Conservation (phyloP, 768 basidiomycete genomes). For the Pulveroboletus ravenelii region DNA sequence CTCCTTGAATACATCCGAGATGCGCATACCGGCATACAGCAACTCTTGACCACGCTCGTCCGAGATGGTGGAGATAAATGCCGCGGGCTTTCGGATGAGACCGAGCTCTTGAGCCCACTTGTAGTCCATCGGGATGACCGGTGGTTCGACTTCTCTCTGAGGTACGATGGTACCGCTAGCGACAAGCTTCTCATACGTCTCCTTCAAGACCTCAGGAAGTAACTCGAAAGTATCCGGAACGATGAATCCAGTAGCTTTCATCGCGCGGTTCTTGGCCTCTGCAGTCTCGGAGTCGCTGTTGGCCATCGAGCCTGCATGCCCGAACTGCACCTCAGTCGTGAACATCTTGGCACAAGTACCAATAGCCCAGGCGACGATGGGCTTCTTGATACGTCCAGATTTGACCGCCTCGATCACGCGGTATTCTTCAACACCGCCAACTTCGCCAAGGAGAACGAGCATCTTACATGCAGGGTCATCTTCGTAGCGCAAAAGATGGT, state of each 20-base stretch:
- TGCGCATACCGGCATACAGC: slow-evolving; percentile 97
- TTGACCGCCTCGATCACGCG: slow-evolving; percentile 98
- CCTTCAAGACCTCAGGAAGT: slow-evolving; percentile 77
- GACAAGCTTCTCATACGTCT: slow-evolving; percentile 83
- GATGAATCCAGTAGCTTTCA: slow-evolving; percentile 92
- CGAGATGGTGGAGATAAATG: slow-evolving; percentile 98
- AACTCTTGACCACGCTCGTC: slow-evolving; percentile 99
- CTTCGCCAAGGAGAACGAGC: slow-evolving; percentile 97
- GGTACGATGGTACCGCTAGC: slow-evolving; percentile 59
- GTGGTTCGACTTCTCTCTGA: slow-evolving; percentile 79
- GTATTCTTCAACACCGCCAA: slow-evolving; percentile 98
- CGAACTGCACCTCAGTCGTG: slow-evolving; percentile 98
- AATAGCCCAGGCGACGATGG: slow-evolving; percentile 99
- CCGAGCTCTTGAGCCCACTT: slow-evolving; percentile 99
- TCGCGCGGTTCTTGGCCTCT: slow-evolving; percentile 94
- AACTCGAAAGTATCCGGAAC: slow-evolving; percentile 98
- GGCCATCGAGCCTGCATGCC: slow-evolving; percentile 97
- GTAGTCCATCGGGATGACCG: slow-evolving; percentile 99
- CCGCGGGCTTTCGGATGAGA: slow-evolving; percentile 96
- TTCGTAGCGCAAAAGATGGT: slow-evolving; percentile 97
- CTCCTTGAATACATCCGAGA: slow-evolving; percentile 97
- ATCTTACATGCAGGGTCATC: slow-evolving; percentile 97
- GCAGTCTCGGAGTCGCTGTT: slow-evolving; percentile 98
- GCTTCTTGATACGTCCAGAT: slow-evolving; percentile 90
- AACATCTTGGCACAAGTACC: slow-evolving; percentile 99